Percentiles rank a stretch among this genome's conserved stretches.
Evolutionary conservation across 2,329 filamentous ascomycete genomes (phyloP).

Genomic region (Atkinsonella hypoxylon): DNA sequence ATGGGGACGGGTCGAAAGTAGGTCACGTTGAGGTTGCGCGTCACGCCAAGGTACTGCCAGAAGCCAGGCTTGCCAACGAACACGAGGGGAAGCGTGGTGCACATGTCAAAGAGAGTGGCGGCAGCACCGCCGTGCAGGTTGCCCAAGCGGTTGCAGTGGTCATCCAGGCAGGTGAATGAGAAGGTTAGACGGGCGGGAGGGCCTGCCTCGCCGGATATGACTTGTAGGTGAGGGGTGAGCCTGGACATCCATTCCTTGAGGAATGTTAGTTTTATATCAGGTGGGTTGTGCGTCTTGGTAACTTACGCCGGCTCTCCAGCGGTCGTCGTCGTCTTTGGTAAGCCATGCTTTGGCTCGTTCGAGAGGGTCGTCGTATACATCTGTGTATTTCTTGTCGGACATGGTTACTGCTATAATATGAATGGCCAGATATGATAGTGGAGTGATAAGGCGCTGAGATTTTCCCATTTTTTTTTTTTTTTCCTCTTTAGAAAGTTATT

Average conservation of each 20-base stretch:
- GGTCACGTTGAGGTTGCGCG: conserved; percentile 52
- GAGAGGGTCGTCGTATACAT: conserved; percentile 19
- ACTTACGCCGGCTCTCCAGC: conserved; percentile 20
- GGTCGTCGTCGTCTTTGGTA: conserved; percentile 15
- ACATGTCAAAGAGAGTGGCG: conserved; percentile 55
- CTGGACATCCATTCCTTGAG: conserved; percentile 33
- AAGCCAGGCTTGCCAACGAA: conserved; percentile 45
- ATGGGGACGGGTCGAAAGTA: conserved; percentile 51
- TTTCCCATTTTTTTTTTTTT: no score
- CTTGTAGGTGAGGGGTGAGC: conserved; percentile 28
- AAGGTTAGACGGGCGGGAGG: conserved; percentile 30
- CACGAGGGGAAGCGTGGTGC: conserved; percentile 47
- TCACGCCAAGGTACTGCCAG: conserved; percentile 52
- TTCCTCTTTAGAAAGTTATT: no score
- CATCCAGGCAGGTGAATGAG: conserved; percentile 33
- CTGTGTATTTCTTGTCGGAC: conserved; percentile 8
- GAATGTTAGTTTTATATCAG: not conserved
- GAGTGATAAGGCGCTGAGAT: conserved; percentile 2
- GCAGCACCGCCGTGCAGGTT: conserved; percentile 53
- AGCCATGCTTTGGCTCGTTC: conserved; percentile 22
- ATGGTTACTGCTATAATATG: not conserved
- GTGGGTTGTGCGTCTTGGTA: not conserved
- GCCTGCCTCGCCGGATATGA: conserved; percentile 24
- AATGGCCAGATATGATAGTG: not conserved
- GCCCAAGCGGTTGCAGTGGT: conserved; percentile 39